Conservation (phyloP, 179 eudicot species). For the Pouteria campechiana region DNA sequence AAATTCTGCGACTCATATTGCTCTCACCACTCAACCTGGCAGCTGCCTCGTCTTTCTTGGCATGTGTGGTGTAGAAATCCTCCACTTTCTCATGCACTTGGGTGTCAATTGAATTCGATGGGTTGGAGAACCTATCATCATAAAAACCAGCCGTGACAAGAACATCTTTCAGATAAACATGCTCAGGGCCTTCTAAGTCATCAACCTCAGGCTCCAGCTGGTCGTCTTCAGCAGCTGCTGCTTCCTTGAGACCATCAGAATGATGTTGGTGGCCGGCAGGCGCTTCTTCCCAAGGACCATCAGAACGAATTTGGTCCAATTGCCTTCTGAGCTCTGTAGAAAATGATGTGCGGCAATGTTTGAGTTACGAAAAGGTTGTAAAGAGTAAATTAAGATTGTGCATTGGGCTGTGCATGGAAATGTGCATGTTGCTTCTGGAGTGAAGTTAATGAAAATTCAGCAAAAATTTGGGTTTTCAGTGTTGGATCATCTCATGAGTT, state of each 20-base stretch:
- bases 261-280: too few species aligned
- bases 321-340: slow-evolving; percentile 75
- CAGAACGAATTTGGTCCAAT: slow-evolving; percentile 56
- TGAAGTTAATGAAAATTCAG: too few species aligned
- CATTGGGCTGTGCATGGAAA: too few species aligned
- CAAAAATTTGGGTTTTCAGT: too few species aligned
- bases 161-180: slow-evolving; percentile 58
- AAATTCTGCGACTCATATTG: slow-evolving; percentile 36
- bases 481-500: too few species aligned
- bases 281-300: slow-evolving; percentile 39
- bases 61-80: slow-evolving; percentile 31
- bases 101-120: slow-evolving; percentile 45
- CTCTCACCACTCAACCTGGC: slow-evolving; percentile 14
- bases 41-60: slow-evolving; percentile 16
- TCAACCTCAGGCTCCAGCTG: slow-evolving; percentile 32
- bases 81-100: slow-evolving; percentile 63
- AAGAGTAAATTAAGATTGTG: too few species aligned
- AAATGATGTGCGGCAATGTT: too few species aligned
- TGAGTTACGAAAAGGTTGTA: too few species aligned
- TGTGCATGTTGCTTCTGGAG: too few species aligned
- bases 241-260: too few species aligned
- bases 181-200: slow-evolving; percentile 56
- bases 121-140: slow-evolving; percentile 36
- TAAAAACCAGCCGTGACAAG: slow-evolving; percentile 76
- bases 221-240: slow-evolving; percentile 36